Evolutionary conservation across 257 asterid genomes (phyloP), one percentile per base, ranked within the genome.

Genomic region (Nicotiana sylvestris): DNA sequence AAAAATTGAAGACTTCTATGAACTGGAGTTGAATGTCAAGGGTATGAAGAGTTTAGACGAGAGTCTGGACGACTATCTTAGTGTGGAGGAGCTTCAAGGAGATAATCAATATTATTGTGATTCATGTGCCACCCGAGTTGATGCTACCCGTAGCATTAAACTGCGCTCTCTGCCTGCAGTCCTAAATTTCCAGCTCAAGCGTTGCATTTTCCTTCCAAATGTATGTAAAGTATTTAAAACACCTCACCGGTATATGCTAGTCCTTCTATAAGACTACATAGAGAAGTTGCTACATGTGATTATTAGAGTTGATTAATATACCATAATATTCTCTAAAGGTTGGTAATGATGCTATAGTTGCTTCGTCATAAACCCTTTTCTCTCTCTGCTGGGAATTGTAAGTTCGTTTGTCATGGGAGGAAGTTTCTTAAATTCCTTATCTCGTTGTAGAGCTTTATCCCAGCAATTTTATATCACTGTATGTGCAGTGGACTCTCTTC

Each of bases 171-270:
- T 96, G 81, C 99, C 99, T 78, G 85, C 92, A 81, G 93, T 96
- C 84, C 96, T 96, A 11, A 96, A 91, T 87, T 91, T 96, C 90
- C 99, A 96, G 92, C 99, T 96, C 90, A 96, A 94, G 93, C 97
- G 99, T 11, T 96, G 97, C 86, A 91, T 96, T 90, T 96, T 96
- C 93, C 97, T 94, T 72, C 97, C 99, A 84, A 94, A 96, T 89
- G 99, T 96, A 94, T 83, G 69, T 62, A 15, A 83, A 60, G 29
- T 30, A 58, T 62, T 83, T 84, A 82, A 66, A 13, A 74, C 81
- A 76, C 16, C 77, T 64, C 78, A 82, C 79, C n/a, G 62, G 66
- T 60, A 62, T 51, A 53, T 82, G 66, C 83, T 83, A 67, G 53
- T 83, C 69, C 66, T 67, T 49, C 81, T 70, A 55, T 81, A 51